These are phyloP conservation scores for Fusarium sp. DNA, from an alignment of 2,329 filamentous ascomycete species.

Conservation along the genomic window DNA sequence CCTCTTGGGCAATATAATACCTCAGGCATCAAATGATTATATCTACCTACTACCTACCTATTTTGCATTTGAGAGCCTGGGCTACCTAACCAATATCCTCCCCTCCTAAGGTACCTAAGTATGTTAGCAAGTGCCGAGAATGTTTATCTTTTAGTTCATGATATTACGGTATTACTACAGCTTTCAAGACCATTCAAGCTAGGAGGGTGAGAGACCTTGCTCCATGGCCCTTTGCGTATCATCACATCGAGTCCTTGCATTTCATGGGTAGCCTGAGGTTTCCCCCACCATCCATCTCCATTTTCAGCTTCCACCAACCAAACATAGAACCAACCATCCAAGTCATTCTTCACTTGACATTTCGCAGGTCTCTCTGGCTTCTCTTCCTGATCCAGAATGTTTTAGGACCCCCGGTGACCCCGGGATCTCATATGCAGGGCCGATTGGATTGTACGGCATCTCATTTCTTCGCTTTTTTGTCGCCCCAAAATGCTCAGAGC, in stretches of 20 bases:
- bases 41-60: no score
- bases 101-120: not conserved
- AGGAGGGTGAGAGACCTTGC: not conserved
- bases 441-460: slow-evolving; percentile 45
- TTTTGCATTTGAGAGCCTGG: not conserved
- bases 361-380: slow-evolving; percentile 15
- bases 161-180: not conserved
- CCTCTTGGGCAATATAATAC: not conserved
- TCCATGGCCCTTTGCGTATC: slow-evolving; percentile 19
- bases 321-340: slow-evolving; percentile 28
- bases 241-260: slow-evolving; percentile 17
- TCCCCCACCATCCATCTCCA: slow-evolving; percentile 25
- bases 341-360: slow-evolving; percentile 20
- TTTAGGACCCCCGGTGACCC: slow-evolving; percentile 35
- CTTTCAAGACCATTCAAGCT: not conserved
- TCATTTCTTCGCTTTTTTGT: slow-evolving; percentile 30
- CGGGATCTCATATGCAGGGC: slow-evolving; percentile 45
- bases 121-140: not conserved
- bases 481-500: not conserved
- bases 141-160: not conserved
- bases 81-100: not conserved
- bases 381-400: slow-evolving; percentile 39
- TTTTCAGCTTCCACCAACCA: slow-evolving; percentile 41
- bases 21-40: slow-evolving; percentile 11
- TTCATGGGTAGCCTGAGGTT: slow-evolving; percentile 20